These are phyloP conservation scores for Yueomyces sinensis DNA, from an alignment of 805 yeast species.

Conservation along the genomic window DNA sequence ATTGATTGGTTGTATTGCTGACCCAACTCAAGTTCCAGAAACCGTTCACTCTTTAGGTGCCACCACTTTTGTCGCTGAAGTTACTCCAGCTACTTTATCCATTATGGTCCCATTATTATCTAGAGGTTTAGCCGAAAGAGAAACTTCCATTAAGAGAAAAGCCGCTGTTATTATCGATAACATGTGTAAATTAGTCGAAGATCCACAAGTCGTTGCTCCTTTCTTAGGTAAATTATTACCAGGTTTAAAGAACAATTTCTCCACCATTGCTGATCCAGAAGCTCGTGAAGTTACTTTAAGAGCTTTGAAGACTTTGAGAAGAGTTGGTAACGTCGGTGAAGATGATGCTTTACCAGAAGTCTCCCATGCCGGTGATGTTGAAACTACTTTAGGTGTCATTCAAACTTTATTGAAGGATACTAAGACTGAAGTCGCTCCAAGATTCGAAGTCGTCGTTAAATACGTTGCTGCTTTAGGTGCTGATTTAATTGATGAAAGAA, in stretches of 20 bases:
- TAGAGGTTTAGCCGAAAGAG: slow-evolving; percentile 99
- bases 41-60: slow-evolving; percentile 99
- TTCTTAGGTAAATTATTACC: slow-evolving; percentile 93
- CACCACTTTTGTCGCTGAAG: slow-evolving; percentile 98
- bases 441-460: slow-evolving; percentile 66
- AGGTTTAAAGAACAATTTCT: slow-evolving; percentile 84
- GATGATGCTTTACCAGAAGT: slow-evolving; percentile 91
- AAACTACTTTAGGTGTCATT: slow-evolving; percentile 76
- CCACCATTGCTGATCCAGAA: slow-evolving; percentile 99
- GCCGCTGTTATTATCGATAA: slow-evolving; percentile 98
- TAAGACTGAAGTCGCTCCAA: slow-evolving; percentile 41
- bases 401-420: slow-evolving; percentile 54
- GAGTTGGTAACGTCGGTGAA: slow-evolving; percentile 95
- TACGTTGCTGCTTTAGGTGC: slow-evolving; percentile 96
- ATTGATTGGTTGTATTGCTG: slow-evolving; percentile 90
- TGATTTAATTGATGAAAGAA: slow-evolving; percentile 97
- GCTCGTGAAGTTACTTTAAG: slow-evolving; percentile 97
- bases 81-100: slow-evolving; percentile 97
- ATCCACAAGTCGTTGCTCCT: slow-evolving; percentile 99
- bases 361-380: slow-evolving; percentile 95
- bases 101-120: slow-evolving; percentile 98
- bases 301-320: slow-evolving; percentile 92
- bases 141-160: slow-evolving; percentile 98
- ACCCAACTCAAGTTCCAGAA: slow-evolving; percentile 96
- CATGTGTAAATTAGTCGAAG: slow-evolving; percentile 99